These are phyloP conservation scores for Colletotrichum endophyticum DNA, from an alignment of 2,329 filamentous ascomycete genomes.

Conservation along the genomic window DNA sequence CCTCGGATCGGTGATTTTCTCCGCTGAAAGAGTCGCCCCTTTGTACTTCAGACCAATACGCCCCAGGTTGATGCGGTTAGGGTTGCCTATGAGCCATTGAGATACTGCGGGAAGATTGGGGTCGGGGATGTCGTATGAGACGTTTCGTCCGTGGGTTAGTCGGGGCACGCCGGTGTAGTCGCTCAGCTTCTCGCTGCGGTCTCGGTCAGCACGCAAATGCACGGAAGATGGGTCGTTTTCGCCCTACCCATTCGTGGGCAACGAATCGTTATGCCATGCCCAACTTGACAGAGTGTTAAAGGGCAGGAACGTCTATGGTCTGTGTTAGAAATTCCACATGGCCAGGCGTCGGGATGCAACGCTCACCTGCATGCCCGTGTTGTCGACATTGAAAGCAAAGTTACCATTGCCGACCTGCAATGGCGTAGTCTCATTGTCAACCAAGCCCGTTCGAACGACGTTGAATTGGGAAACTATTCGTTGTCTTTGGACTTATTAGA, in stretches of 20 bases:
- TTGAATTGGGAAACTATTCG: constrained; percentile 25
- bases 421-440: constrained; percentile 47
- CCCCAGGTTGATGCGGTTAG: constrained; percentile 48
- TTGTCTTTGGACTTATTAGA: constrained; percentile 11
- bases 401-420: constrained; percentile 56
- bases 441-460: constrained; percentile 25
- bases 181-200: constrained; percentile 26
- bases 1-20: constrained; percentile 29
- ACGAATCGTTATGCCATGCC: constrained; percentile 55
- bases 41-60: constrained; percentile 44
- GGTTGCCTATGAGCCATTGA: constrained; percentile 59
- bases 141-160: constrained; percentile 39
- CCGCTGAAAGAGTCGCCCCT: constrained; percentile 30
- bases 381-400: constrained; percentile 52
- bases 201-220: rapidly evolving
- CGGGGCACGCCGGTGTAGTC: constrained; percentile 37
- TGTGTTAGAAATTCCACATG: not conserved
- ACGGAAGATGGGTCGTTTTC: rapidly evolving
- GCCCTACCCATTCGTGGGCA: constrained; percentile 32
- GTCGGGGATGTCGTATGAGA: constrained; percentile 42
- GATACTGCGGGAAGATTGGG: constrained; percentile 39
- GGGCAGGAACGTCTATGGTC: constrained; percentile 40
- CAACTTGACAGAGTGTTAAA: constrained; percentile 51
- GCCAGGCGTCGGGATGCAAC: not conserved
- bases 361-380: constrained; percentile 45